These are phyloP conservation scores for Solanum stenotomum DNA, from an alignment of 257 asterid species.

Conservation along the genomic window DNA sequence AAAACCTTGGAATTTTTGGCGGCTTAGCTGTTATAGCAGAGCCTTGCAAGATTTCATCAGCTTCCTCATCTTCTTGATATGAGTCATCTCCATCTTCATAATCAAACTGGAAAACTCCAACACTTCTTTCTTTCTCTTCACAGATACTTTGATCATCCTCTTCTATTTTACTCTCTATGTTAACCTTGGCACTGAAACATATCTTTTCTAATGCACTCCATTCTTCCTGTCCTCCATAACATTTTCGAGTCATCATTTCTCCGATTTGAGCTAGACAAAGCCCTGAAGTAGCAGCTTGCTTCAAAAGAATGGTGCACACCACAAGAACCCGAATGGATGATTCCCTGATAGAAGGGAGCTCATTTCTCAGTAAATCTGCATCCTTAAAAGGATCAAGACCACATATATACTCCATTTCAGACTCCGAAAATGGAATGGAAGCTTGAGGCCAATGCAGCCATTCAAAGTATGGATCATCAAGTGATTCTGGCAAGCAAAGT, in stretches of 20 bases:
- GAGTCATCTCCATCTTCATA: conserved; percentile 11
- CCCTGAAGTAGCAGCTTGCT: conserved; percentile 55
- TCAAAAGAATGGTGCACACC: conserved; percentile 68
- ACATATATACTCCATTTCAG: conserved; percentile 61
- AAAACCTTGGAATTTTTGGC: conserved; percentile 38
- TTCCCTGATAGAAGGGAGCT: conserved; percentile 65
- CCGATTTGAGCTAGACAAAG: conserved; percentile 86
- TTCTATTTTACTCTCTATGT: conserved; percentile 16
- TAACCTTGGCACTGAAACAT: conserved; percentile 51
- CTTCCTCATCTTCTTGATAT: conserved; percentile 8
- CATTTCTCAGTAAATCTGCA: conserved; percentile 51
- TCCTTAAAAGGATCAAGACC: conserved; percentile 71
- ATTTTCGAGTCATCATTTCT: conserved; percentile 79
- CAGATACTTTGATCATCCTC: conserved; percentile 9
- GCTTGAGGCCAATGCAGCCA: conserved; percentile 99
- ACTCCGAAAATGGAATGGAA: conserved; percentile 68
- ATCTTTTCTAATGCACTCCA: conserved; percentile 65
- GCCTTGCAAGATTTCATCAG: conserved; percentile 4
- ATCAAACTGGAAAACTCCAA: conserved; percentile 42
- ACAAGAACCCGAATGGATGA: conserved; percentile 73
- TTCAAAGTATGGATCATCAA: conserved; percentile 93
- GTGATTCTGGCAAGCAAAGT: conserved; percentile 82
- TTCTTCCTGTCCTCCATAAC: conserved; percentile 51
- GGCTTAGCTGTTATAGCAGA: conserved; percentile 31
- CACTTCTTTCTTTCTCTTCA: conserved; percentile 20